A percentile compares a stretch with the other conserved stretches of the same genome.
These are phyloP conservation scores for Phytophthora foliorum DNA, from an alignment of 352 stramenopile genomes.

Conservation along the genomic window DNA sequence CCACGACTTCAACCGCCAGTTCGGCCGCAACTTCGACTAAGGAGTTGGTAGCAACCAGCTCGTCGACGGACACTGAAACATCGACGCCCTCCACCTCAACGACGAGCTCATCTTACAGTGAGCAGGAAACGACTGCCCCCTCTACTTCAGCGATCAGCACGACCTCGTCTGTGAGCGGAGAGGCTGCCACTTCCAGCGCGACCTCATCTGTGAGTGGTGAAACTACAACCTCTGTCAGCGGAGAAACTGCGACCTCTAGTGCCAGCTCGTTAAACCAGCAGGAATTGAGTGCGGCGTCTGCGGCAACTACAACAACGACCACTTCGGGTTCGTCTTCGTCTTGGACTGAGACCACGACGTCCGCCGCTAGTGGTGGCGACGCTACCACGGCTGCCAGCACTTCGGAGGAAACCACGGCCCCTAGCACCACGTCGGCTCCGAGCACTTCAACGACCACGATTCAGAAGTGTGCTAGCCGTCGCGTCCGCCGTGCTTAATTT, in stretches of 20 bases:
- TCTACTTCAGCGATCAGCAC: not conserved
- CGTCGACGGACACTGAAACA: slow-evolving; percentile 15
- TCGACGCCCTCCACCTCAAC: not conserved
- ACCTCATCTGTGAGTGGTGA: slow-evolving; percentile 9
- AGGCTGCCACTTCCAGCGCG: slow-evolving; percentile 6
- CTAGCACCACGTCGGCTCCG: slow-evolving; percentile 3
- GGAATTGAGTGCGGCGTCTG: slow-evolving; percentile 8
- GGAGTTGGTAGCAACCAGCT: slow-evolving; percentile 22
- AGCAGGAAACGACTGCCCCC: not conserved
- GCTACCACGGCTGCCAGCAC: not conserved
- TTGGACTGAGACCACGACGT: not conserved
- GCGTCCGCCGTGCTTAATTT: slow-evolving; percentile 23
- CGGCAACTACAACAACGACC: not conserved
- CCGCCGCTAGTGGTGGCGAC: not conserved
- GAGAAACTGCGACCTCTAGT: slow-evolving; percentile 6
- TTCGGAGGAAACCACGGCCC: not conserved
- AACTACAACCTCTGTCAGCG: slow-evolving; percentile 1
- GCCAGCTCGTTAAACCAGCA: slow-evolving; percentile 13
- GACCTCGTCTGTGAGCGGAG: slow-evolving; percentile 9
- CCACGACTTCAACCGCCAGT: slow-evolving; percentile 7
- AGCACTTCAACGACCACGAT: slow-evolving; percentile 5
- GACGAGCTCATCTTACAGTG: not conserved
- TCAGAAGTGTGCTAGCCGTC: slow-evolving; percentile 19
- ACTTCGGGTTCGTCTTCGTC: slow-evolving; percentile 3
- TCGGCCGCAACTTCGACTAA: slow-evolving; percentile 18